Base-by-base conservation (phyloP, 2,329 filamentous ascomycete species). In the Fusarium mundagurra region DNA sequence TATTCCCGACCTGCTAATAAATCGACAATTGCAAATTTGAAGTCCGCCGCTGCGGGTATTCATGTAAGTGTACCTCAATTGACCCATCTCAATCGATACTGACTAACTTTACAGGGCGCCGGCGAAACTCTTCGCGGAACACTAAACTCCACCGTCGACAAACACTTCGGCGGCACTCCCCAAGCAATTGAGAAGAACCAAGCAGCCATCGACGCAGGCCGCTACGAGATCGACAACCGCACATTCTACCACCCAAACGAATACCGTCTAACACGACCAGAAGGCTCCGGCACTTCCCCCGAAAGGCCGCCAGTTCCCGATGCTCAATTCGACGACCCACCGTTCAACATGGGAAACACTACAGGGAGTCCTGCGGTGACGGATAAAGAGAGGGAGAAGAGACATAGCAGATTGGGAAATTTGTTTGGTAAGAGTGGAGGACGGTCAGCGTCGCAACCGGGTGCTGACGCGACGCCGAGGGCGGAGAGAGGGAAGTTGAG, bases 51-150 rank as follows among this genome's bases (percentile, higher is more conserved):
- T 0, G 76, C 74, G 8, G 76, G 76, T 11, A 76, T 78, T 9
- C 76, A 78, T 24, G 76, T 73, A 62, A 44, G 66, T 41, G 11
- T 8, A n/a, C 3, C 2, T 4, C 27, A 24, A 16, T 1, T 31
- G 3, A 12, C 1, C 5, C 1, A 3, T 12, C 0, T 2, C 12
- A 11, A 44, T 22, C 13, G 5, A 66, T n/a, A 4, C 51, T 69
- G 10, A 67, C n/a, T 17, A n/a, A n/a, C 1, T 2, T 22, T 36
- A 6, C 10, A 78, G 76, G 76, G 76, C 18, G 76, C 76, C 14
- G 74, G 76, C 9, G 76, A 78, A 45, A 76, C 76, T 14, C 74
- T 78, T 6, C 76, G 76, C 1, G 76, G 76, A 18, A 78, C 76
- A n/a, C 59, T 78, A 31, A 78, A 78, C 61, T 71, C 72, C 7